These are phyloP conservation scores for Pterocarpus santalinus DNA, from an alignment of 306 rosid genomes.

Conservation along the genomic window DNA sequence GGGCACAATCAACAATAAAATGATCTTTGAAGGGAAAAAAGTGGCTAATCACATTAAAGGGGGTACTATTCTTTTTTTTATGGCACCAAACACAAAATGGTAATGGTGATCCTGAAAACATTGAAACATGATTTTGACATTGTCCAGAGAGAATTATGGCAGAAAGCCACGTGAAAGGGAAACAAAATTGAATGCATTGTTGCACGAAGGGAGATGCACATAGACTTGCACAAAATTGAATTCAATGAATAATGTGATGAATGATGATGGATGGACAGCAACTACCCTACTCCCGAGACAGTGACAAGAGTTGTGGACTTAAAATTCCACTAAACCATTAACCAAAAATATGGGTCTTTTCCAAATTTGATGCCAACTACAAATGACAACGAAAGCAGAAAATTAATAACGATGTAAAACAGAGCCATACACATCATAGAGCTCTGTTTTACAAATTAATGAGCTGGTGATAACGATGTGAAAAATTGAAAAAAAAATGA, in stretches of 20 bases:
- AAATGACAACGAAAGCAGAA: slow-evolving; percentile 16
- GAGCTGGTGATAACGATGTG: slow-evolving; percentile 28
- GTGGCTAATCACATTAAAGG: slow-evolving; percentile 5
- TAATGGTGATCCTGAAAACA: slow-evolving; percentile 35
- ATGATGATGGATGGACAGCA: not conserved
- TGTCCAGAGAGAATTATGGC: slow-evolving; percentile 30
- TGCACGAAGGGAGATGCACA: slow-evolving; percentile 32
- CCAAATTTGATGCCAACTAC: slow-evolving; percentile 32
- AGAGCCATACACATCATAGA: slow-evolving; percentile 11
- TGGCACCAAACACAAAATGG: slow-evolving; percentile 40
- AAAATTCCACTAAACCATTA: slow-evolving; percentile 25
- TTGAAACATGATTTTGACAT: slow-evolving; percentile 45
- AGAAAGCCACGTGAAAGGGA: slow-evolving; percentile 44
- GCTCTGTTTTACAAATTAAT: not conserved
- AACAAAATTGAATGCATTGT: slow-evolving; percentile 38
- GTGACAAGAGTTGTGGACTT: not conserved
- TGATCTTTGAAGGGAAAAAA: not conserved
- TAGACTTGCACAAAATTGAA: slow-evolving; percentile 15
- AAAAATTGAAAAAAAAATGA: slow-evolving; percentile 26
- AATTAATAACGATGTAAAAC: not conserved
- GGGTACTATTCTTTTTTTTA: not conserved
- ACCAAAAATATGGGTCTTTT: not conserved
- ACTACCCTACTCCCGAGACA: slow-evolving; percentile 23
- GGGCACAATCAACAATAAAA: slow-evolving; percentile 30
- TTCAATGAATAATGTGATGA: slow-evolving; percentile 29